Conservation (phyloP, 768 basidiomycete species). For the Mycena polygramma region DNA sequence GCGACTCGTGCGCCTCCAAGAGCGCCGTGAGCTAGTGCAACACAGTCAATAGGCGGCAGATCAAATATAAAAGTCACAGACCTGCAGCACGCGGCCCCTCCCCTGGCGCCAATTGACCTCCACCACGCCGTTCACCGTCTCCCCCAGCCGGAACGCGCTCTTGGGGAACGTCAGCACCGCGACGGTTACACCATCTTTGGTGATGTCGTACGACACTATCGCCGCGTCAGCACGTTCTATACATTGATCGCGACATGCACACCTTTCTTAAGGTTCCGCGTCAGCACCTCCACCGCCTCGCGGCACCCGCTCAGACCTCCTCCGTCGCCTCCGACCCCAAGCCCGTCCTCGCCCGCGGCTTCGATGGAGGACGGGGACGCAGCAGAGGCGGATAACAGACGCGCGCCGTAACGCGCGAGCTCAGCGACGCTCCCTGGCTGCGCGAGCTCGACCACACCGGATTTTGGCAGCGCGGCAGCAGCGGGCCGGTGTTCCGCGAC, state of each 20-base stretch:
- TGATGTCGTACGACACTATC: constrained; percentile 93
- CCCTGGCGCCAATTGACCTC: constrained; percentile 84
- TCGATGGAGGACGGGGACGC: neutral
- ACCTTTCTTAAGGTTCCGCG: constrained; percentile 92
- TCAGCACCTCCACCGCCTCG: constrained; percentile 92
- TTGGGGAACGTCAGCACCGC: constrained; percentile 94
- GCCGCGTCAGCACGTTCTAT: constrained; percentile 2
- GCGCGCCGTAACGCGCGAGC: constrained; percentile 65
- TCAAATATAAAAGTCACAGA: constrained; percentile 49
- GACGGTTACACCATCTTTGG: constrained; percentile 91
- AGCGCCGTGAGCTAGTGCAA: constrained; percentile 81
- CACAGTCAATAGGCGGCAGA: neutral
- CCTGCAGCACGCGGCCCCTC: constrained; percentile 85
- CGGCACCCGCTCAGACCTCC: constrained; percentile 71
- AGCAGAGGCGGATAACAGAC: constrained; percentile 57
- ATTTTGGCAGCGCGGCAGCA: neutral
- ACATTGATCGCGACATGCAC: constrained; percentile 37
- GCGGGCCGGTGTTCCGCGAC: constrained; percentile 12
- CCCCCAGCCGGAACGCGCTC: constrained; percentile 90
- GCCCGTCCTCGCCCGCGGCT: constrained; percentile 47
- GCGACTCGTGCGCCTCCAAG: constrained; percentile 89
- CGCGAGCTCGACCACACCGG: neutral
- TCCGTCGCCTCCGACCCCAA: constrained; percentile 56
- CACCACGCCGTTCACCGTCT: constrained; percentile 91
- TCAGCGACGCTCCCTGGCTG: constrained; percentile 55